Evolutionary conservation across 2,329 filamentous ascomycete genomes (phyloP), one percentile per base, ranked within the genome.

Genomic region (Didymella lethalis): DNA sequence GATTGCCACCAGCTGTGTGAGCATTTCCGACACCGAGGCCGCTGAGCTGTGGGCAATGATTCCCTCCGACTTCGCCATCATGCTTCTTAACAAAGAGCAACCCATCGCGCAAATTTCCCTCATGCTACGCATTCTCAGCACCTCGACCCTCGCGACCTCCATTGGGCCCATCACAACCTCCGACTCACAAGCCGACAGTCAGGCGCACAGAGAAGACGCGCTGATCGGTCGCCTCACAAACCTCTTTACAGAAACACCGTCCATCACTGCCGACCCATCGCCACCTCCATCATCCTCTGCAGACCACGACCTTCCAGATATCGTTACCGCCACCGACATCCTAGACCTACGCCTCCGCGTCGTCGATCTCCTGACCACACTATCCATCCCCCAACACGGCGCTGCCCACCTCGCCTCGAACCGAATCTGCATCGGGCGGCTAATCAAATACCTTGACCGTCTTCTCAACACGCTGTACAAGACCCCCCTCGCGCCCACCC

Each of bases 401-500:
- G 84, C 85, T 1, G 73, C 81, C 25, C 85, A 90, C 45, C 83
- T 97, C 8, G 90, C 89, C 0, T 79, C 80, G 5, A 90, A 95
- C 73, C 84, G 85, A 3, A 85, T 84, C 40, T 87, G 88, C 12
- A 86, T 96, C 16, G 92, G 91, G 1, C 86, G 91, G 3, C 79
- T 97, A 0, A 88, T 96, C 26, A 85, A 87, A 26, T 86, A 90
- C 44, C 86, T 93, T 50, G 88, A 95, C 58, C 90, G 92, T 63
- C 87, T 90, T 64, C 79, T 97, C 14, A 82, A 84, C 45, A 77
- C 79, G 3, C 74, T 90, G 1, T 90, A 91, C 73, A 52, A 54
- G 7, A 61, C 64, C 0, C 70, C 65, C 18, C 61, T 66, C 48
- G 69, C 69, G 2, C 72, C 71, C 0, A 69, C 72, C 0, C 79